Base-by-base conservation (phyloP, 2,329 filamentous ascomycete genomes). In the Ophiostoma sp. region DNA sequence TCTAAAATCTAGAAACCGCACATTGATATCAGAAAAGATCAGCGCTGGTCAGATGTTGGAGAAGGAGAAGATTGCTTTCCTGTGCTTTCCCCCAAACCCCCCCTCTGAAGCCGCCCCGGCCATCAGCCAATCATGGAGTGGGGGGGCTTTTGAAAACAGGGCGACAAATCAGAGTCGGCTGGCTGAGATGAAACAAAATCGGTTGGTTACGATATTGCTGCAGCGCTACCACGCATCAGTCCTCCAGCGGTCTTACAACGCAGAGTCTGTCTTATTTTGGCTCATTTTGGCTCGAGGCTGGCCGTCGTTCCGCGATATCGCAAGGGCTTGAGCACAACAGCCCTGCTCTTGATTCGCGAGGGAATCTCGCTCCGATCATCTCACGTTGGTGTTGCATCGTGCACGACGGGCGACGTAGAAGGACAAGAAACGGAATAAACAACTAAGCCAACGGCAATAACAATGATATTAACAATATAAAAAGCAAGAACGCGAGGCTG, bases 101-200 rank as follows among this genome's bases (percentile, higher is more conserved):
- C 52, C 52, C 52, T 57, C 52, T 57, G 52, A 48, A 48, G 44
- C 44, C 44, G 44, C 44, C 44, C 44, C 7, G 52, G 3, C 23
- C n/a, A 8, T 17, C 54, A n/a, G 75, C 67, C 5, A 52, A 71
- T n/a, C 17, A 35, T 27, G 57, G 33, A n/a, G 44, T 48, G 44
- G 44, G 44, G 44, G 44, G 52, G 1, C 23, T 23, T 8, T 5
- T 8, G 60, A 44, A 3, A 4, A 39, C 23, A 33, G 13, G 67
- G 6, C 67, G 67, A 17, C 62, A 35, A n/a, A 33, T 15, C 8
- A 64, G 64, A 5, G 64, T 35, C 6, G 62, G 41, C 15, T 65
- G 64, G 54, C 33, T 67, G 52, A 57, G 52, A 62, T 27, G 64
- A 64, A 11, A 68, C 78, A 13, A 74, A 23, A 15, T 68, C 66